Evolutionary conservation across 352 stramenopile genomes (phyloP).

Genomic region (Pythium dissotocum): DNA sequence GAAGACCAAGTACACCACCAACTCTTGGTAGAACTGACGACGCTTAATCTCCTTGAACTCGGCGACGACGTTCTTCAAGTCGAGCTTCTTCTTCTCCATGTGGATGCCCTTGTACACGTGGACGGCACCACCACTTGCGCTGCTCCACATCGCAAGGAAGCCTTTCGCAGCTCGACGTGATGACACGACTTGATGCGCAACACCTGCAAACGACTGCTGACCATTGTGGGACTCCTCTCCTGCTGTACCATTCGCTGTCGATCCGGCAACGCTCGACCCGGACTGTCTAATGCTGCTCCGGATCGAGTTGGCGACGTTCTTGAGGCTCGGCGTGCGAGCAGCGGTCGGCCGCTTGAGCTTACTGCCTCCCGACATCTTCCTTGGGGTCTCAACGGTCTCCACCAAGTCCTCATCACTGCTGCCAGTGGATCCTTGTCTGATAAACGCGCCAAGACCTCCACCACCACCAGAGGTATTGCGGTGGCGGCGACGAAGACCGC

Average conservation of each 20-base stretch:
- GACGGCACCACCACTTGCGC: constrained; percentile 39
- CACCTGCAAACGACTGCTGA: constrained; percentile 58
- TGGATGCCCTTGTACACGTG: constrained; percentile 84
- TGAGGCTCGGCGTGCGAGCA: constrained; percentile 48
- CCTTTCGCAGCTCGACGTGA: constrained; percentile 65
- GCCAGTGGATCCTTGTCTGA: constrained; percentile 27
- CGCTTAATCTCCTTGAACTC: constrained; percentile 90
- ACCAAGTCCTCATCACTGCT: constrained; percentile 36
- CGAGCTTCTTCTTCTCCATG: constrained; percentile 91
- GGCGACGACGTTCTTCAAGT: constrained; percentile 65
- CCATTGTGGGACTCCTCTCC: constrained; percentile 8
- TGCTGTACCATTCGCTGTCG: constrained; percentile 10
- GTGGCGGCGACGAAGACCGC: constrained; percentile 41
- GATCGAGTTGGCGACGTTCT: constrained; percentile 64
- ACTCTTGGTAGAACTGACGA: constrained; percentile 86
- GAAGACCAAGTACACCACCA: constrained; percentile 85
- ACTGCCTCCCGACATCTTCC: not conserved
- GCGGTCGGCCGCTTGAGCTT: constrained; percentile 25
- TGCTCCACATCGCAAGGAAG: constrained; percentile 79
- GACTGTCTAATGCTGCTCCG: constrained; percentile 60
- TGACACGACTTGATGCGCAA: constrained; percentile 76
- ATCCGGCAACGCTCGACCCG: not conserved
- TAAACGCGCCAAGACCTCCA: not conserved
- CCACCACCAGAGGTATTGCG: constrained; percentile 34
- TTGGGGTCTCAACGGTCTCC: not conserved